Conservation (phyloP, 164 flowering plant genomes). For the Berberis vulgaris region DNA sequence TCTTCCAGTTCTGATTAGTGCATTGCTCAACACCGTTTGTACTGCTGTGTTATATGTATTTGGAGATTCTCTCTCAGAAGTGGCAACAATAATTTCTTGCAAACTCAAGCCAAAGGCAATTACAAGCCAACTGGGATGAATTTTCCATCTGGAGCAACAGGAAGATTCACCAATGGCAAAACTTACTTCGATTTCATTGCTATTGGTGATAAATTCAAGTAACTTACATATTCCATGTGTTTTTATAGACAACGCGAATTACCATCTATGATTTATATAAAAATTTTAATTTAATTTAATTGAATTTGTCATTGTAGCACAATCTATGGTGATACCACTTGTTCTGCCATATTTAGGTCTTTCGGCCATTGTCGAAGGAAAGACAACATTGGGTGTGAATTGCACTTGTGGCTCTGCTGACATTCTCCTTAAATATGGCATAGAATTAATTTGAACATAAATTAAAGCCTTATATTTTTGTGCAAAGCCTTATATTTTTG, state of each 20-base stretch:
- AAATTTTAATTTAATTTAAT: too few species aligned
- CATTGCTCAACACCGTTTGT: background rate
- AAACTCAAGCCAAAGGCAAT: slow-evolving; percentile 2
- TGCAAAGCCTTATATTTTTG: too few species aligned
- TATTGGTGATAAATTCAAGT: background rate
- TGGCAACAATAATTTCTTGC: slow-evolving; percentile 9
- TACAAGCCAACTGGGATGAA: slow-evolving; percentile 12
- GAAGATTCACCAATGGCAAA: slow-evolving; percentile 10
- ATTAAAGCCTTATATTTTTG: too few species aligned
- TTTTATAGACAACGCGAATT: background rate
- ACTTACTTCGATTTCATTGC: slow-evolving; percentile 5
- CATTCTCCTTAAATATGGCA: slow-evolving; percentile 6
- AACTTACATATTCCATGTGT: background rate
- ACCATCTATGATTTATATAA: background rate
- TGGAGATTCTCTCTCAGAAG: slow-evolving; percentile 10
- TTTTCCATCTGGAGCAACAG: slow-evolving; percentile 6
- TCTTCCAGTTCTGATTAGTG: too few species aligned
- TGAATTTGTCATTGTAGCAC: background rate
- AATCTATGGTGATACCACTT: slow-evolving; percentile 2
- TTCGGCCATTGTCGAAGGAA: background rate
- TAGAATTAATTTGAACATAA: too few species aligned
- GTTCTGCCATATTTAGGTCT: slow-evolving; percentile 5
- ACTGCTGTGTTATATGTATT: slow-evolving; percentile 10
- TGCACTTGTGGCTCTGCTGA: slow-evolving; percentile 8
- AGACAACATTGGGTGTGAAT: slow-evolving; percentile 5